Evolutionary conservation across 2,329 filamentous ascomycete genomes (phyloP), one percentile per base, ranked within the genome.

Genomic region (Bipolaris zeicola): DNA sequence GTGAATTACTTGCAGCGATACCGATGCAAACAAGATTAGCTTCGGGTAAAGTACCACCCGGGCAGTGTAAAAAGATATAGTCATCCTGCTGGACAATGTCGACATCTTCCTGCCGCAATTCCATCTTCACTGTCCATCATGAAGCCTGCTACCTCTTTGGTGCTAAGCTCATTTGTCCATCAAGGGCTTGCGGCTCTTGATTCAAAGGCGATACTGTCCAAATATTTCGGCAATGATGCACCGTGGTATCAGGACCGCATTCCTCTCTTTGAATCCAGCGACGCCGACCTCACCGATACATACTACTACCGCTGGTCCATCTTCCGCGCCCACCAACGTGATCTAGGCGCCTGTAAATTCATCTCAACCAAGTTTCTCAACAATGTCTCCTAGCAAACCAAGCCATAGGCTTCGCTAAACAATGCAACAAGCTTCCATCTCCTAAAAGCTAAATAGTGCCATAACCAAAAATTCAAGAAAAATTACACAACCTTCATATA

Each of bases 221-320:
- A 70, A 68, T 76, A 78, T 61, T 79, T 76, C 50, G 74, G 76
- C 46, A 78, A 78, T 28, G 77, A 78, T 60, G 68, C 74, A 18
- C 69, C 76, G 1, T 79, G 76, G 77, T 79, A 77, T 45, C 64
- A 67, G 6, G 61, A 73, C 31, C 70, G 73, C 11, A 77, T 78
- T 5, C 76, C 76, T 1, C 74, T 75, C 50, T 79, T 78, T 55
- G 75, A 78, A 47, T 73, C 73, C 16, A 77, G 74, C 46, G 75
- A 78, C 50, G 43, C 65, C 1, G 60, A 73, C 8, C 71, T 79
- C 14, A 76, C 73, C 1, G 74, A 79, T 16, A 78, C 80, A 8
- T 80, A 79, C 63, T 80, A 80, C 64, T 80, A 80, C 57, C 77
- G 78, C 31, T 80, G 77, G 78, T 74, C 71, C 24, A 70, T 80